A percentile compares a stretch with the other conserved stretches of the same genome.
Evolutionary conservation across 1,284 basidiomycete genomes (phyloP).

Genomic region (Afroboletus lepidellus): DNA sequence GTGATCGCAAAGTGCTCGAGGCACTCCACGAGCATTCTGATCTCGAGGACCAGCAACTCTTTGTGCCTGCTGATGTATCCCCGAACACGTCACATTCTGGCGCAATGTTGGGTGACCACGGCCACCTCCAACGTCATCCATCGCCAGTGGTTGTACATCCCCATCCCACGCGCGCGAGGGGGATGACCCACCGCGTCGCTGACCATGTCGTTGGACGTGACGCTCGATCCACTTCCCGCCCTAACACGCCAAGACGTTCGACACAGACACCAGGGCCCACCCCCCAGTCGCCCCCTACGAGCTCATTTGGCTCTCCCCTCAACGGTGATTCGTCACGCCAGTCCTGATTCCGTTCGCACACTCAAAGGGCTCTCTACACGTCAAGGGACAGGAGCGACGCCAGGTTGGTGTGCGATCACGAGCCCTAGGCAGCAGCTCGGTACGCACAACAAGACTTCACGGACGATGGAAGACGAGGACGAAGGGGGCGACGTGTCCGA

Average conservation of each 20-base stretch:
- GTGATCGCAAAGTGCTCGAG: slow-evolving; percentile 51
- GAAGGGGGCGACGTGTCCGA: slow-evolving; percentile 27
- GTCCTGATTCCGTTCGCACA: slow-evolving; percentile 35
- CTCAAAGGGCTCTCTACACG: slow-evolving; percentile 35
- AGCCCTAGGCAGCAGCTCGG: slow-evolving; percentile 25
- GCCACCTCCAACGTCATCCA: slow-evolving; percentile 10
- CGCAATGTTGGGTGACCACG: slow-evolving; percentile 6
- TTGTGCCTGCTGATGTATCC: slow-evolving; percentile 66
- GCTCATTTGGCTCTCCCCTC: slow-evolving; percentile 34
- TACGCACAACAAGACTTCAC: slow-evolving; percentile 28
- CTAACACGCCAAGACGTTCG: slow-evolving; percentile 30
- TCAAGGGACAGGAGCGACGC: slow-evolving; percentile 35
- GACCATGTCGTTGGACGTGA: slow-evolving; percentile 19
- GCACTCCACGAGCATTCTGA: slow-evolving; percentile 52
- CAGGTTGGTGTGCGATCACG: slow-evolving; percentile 28
- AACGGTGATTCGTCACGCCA: slow-evolving; percentile 47
- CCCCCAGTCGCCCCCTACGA: slow-evolving; percentile 24
- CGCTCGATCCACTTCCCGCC: slow-evolving; percentile 26
- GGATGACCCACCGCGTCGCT: slow-evolving; percentile 17
- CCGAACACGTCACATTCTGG: slow-evolving; percentile 12
- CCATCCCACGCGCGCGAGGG: slow-evolving; percentile 28
- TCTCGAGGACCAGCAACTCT: slow-evolving; percentile 62
- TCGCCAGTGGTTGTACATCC: slow-evolving; percentile 30
- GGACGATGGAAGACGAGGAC: slow-evolving; percentile 14
- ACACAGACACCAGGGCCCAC: slow-evolving; percentile 23